Percentiles rank a stretch among this genome's conserved stretches.
Evolutionary conservation across 805 yeast genomes (phyloP).

Genomic region (Wickerhamiella brachini): DNA sequence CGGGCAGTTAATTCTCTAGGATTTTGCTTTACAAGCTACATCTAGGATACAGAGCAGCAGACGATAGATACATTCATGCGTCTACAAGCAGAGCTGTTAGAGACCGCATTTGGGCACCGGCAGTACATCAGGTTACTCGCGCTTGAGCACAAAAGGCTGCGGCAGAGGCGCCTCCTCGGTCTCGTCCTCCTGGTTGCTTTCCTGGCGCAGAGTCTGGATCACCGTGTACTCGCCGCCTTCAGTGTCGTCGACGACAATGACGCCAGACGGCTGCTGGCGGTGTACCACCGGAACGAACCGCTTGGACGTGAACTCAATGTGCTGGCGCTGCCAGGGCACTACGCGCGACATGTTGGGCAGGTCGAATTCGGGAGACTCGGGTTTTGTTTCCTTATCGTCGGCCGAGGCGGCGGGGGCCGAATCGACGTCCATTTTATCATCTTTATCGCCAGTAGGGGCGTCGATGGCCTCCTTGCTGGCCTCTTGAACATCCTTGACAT

Average conservation of each 20-base stretch:
- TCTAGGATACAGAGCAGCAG: no score
- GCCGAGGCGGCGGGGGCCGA: constrained; percentile 15
- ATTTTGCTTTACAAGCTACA: no score
- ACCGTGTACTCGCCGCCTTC: constrained; percentile 35
- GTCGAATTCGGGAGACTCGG: constrained; percentile 18
- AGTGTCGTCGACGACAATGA: constrained; percentile 21
- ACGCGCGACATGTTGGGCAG: constrained; percentile 76
- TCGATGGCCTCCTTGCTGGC: constrained; percentile 6
- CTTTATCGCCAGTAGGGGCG: constrained; percentile 20
- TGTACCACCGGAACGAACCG: constrained; percentile 58
- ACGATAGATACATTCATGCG: no score
- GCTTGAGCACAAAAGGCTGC: constrained; percentile 23
- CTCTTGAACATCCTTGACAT: no score
- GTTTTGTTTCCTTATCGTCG: constrained; percentile 17
- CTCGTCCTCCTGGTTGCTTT: constrained; percentile 70
- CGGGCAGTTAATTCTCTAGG: no score
- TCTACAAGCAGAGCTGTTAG: no score
- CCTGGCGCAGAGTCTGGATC: constrained; percentile 76
- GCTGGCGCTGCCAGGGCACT: constrained; percentile 75
- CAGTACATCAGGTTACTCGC: background rate
- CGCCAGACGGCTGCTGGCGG: constrained; percentile 36
- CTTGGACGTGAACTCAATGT: constrained; percentile 56
- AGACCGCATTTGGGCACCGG: no score
- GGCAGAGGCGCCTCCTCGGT: constrained; percentile 39
- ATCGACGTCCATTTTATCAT: constrained; percentile 17